These are phyloP conservation scores for Protomyces macrosporus DNA, from an alignment of 1,139 yeast genomes.

Conservation along the genomic window DNA sequence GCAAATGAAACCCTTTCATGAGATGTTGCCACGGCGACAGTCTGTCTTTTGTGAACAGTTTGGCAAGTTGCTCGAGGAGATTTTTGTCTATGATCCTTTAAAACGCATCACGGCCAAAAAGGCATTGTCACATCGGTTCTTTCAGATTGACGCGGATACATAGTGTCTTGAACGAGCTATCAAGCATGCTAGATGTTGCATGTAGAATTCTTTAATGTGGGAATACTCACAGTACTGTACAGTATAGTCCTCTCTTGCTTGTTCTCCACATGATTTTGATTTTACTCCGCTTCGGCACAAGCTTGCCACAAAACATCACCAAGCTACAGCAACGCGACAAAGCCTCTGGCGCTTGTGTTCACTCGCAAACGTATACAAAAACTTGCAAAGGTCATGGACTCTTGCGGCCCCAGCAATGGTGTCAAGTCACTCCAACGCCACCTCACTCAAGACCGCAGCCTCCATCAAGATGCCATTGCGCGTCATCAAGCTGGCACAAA, in stretches of 20 bases:
- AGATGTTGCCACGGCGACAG: conserved; percentile 26
- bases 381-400: neutral
- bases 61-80: conserved; percentile 58
- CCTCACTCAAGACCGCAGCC: conserved; percentile 7
- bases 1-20: conserved; percentile 40
- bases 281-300: too few species aligned
- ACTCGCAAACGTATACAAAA: too few species aligned
- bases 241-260: too few species aligned
- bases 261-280: too few species aligned
- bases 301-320: too few species aligned
- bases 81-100: conserved; percentile 75
- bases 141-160: neutral
- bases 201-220: too few species aligned
- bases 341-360: too few species aligned
- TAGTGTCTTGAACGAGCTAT: neutral
- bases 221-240: too few species aligned
- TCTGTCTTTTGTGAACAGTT: conserved; percentile 44
- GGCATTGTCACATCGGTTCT: conserved; percentile 65
- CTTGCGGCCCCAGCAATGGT: conserved; percentile 23
- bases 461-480: neutral
- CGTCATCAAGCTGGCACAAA: neutral
- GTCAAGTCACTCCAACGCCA: conserved; percentile 15
- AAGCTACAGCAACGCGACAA: too few species aligned
- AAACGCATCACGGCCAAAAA: conserved; percentile 69
- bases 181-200: too few species aligned